Conservation (phyloP, 2,329 filamentous ascomycete species). For the Penicillium sclerotiorum region DNA sequence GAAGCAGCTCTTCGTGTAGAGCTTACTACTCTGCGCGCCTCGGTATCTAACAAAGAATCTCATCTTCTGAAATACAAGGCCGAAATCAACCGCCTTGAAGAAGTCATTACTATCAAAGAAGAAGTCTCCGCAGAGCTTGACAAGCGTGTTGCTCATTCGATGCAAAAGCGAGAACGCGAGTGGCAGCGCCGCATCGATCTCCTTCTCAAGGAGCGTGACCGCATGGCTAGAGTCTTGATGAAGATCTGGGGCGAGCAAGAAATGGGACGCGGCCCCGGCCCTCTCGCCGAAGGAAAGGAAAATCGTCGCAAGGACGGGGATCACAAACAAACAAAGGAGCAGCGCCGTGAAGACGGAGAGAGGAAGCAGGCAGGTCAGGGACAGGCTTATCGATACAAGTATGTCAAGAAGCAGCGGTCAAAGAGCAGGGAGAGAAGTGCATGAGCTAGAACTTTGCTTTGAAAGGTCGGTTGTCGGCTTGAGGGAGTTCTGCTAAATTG, state of each 20-base stretch:
- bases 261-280: slow-evolving; percentile 27
- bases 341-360: slow-evolving; percentile 25
- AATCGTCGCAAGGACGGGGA: slow-evolving; percentile 26
- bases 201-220: slow-evolving; percentile 44
- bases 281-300: slow-evolving; percentile 24
- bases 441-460: slow-evolving; percentile 6
- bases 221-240: slow-evolving; percentile 44
- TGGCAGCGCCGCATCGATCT: slow-evolving; percentile 46
- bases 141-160: slow-evolving; percentile 41
- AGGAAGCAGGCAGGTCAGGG: slow-evolving; percentile 24
- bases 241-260: slow-evolving; percentile 47
- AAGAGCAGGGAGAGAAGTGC: slow-evolving; percentile 17
- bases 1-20: slow-evolving; percentile 38
- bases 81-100: slow-evolving; percentile 38
- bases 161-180: slow-evolving; percentile 47
- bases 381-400: slow-evolving; percentile 45
- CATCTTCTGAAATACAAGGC: slow-evolving; percentile 32
- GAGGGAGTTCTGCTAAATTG: not conserved
- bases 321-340: slow-evolving; percentile 23
- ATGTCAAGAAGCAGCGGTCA: slow-evolving; percentile 26
- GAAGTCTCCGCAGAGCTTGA: slow-evolving; percentile 44
- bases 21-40: slow-evolving; percentile 31
- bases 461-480: not conserved
- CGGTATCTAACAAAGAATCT: slow-evolving; percentile 22
- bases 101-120: slow-evolving; percentile 43